phyloP scores from a whole-genome alignment of 768 basidiomycete species.

The Lentinula guzmanii region DNA sequence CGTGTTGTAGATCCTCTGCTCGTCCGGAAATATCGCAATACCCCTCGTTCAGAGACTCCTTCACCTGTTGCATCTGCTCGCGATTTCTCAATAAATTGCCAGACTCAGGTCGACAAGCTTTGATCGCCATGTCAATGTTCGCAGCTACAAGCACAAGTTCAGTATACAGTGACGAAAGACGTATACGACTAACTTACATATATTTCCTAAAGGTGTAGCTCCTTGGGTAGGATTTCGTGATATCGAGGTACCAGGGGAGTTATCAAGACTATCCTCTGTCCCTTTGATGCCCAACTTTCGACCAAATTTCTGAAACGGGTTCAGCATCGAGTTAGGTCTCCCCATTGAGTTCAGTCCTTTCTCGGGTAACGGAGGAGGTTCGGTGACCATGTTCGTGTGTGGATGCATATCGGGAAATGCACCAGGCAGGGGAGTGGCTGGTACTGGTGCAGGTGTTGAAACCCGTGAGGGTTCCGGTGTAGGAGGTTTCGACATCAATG shows the following conservation, averaged over 20 bases:
- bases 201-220: conserved; percentile 35
- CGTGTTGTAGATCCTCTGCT: conserved; percentile 49
- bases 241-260: neutral
- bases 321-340: neutral
- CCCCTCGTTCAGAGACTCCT: conserved; percentile 71
- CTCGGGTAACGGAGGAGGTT: neutral
- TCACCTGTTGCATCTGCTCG: conserved; percentile 64
- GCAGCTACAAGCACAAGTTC: conserved; percentile 29
- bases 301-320: neutral
- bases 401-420: conserved; percentile 1
- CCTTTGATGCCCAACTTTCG: neutral
- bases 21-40: conserved; percentile 77
- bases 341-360: neutral
- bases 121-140: conserved; percentile 68
- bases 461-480: neutral
- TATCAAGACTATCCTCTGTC: neutral
- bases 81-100: conserved; percentile 55
- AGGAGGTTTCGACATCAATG: conserved; percentile 3
- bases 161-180: neutral
- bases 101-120: conserved; percentile 66
- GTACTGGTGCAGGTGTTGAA: conserved; percentile 19
- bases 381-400: neutral
- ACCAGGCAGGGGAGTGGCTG: conserved; percentile 6
- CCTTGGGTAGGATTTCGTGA: conserved; percentile 10
- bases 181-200: conserved; percentile 23